These are phyloP conservation scores for Cucurbita pepo DNA, from an alignment of 306 rosid species.

Conservation along the genomic window DNA sequence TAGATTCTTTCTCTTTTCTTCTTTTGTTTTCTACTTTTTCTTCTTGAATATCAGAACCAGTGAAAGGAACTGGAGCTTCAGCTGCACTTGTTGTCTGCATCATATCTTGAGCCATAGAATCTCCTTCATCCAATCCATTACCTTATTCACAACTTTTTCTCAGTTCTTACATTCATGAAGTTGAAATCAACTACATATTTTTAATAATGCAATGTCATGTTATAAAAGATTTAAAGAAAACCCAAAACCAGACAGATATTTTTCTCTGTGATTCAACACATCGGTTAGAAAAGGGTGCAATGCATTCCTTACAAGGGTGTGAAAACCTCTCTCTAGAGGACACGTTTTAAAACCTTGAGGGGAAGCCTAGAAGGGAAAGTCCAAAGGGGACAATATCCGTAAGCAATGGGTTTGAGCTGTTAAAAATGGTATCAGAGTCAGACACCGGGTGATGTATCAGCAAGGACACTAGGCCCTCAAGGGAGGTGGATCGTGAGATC, in stretches of 20 bases:
- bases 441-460: too few species aligned
- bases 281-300: too few species aligned
- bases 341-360: too few species aligned
- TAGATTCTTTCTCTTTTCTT: not conserved
- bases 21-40: slow-evolving; percentile 5
- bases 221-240: not conserved
- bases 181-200: not conserved
- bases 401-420: too few species aligned
- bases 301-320: too few species aligned
- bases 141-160: not conserved
- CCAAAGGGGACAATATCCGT: too few species aligned
- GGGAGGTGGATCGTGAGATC: too few species aligned
- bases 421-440: too few species aligned
- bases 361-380: too few species aligned
- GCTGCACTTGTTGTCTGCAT: not conserved
- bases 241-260: not conserved
- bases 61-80: not conserved
- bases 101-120: not conserved
- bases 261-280: not conserved
- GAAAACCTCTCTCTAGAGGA: too few species aligned
- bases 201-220: not conserved
- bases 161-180: not conserved
- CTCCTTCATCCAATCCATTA: not conserved
- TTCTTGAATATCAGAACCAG: not conserved
- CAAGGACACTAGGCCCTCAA: too few species aligned